Conservation (phyloP, 2,329 filamentous ascomycete genomes). For the Penicillium nordicum region DNA sequence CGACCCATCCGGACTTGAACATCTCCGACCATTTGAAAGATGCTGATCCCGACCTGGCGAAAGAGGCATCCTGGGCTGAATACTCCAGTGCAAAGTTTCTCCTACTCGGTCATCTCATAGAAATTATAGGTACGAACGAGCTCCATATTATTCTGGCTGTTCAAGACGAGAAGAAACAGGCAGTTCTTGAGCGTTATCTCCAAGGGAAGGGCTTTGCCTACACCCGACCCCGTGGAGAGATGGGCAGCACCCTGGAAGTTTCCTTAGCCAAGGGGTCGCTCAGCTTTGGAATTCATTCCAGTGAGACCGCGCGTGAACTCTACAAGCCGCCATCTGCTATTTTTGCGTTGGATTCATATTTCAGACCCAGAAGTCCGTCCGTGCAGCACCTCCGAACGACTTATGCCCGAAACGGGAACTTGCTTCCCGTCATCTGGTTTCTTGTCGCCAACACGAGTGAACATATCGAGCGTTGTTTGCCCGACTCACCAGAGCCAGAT, state of each 20-base stretch:
- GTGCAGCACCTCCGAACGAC: slow-evolving; percentile 40
- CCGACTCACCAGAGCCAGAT: slow-evolving; percentile 33
- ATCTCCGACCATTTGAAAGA: slow-evolving; percentile 38
- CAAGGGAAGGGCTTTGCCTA: slow-evolving; percentile 39
- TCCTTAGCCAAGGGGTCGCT: slow-evolving; percentile 35
- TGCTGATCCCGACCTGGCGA: slow-evolving; percentile 31
- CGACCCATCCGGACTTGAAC: slow-evolving; percentile 46
- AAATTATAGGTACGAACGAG: slow-evolving; percentile 33
- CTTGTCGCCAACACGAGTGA: slow-evolving; percentile 47
- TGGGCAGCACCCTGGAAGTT: slow-evolving; percentile 35
- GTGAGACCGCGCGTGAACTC: slow-evolving; percentile 30
- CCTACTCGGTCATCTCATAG: slow-evolving; percentile 43
- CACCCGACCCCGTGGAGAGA: slow-evolving; percentile 31
- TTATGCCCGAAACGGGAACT: slow-evolving; percentile 32
- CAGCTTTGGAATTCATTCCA: slow-evolving; percentile 38
- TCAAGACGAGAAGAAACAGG: slow-evolving; percentile 34
- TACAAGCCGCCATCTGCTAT: slow-evolving; percentile 40
- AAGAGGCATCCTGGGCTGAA: slow-evolving; percentile 46
- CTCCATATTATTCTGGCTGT: slow-evolving; percentile 42
- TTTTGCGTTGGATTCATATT: slow-evolving; percentile 44
- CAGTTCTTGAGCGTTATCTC: slow-evolving; percentile 44
- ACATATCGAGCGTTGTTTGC: slow-evolving; percentile 45
- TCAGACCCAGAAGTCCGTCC: slow-evolving; percentile 39
- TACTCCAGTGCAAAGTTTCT: slow-evolving; percentile 48
- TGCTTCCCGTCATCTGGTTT: slow-evolving; percentile 45